These are phyloP conservation scores for Leccinum incarnatum DNA, from an alignment of 768 basidiomycete species.

Conservation along the genomic window DNA sequence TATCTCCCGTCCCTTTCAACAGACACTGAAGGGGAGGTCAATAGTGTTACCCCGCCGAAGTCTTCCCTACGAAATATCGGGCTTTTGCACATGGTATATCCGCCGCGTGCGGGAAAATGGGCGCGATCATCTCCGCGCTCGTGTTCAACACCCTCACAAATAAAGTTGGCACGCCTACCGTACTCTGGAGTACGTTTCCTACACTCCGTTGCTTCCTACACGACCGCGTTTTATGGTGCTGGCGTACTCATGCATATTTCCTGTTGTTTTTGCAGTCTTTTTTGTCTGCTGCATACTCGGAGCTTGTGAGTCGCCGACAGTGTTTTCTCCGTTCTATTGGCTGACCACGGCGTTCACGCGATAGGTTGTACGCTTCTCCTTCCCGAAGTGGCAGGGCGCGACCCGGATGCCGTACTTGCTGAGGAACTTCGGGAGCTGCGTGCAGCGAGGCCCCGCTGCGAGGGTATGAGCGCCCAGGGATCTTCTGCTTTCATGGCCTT, in stretches of 20 bases:
- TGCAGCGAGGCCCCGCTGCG: too few relatives aligned
- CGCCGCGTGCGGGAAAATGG: conserved; percentile 70
- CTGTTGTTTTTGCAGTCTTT: conserved; percentile 49
- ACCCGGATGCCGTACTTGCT: conserved; percentile 46
- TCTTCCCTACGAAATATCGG: conserved; percentile 69
- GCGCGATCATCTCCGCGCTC: conserved; percentile 75
- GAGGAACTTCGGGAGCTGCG: conserved; percentile 34
- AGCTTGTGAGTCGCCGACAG: conserved; percentile 34
- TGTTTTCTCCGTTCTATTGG: too few relatives aligned
- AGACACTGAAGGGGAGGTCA: background rate
- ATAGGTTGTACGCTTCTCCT: conserved; percentile 44
- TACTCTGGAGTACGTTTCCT: conserved; percentile 65
- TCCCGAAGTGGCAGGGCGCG: conserved; percentile 50
- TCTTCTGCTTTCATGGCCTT: background rate
- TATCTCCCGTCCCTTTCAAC: background rate
- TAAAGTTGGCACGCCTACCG: conserved; percentile 59
- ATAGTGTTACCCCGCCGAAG: conserved; percentile 71
- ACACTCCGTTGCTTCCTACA: background rate
- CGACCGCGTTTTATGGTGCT: background rate
- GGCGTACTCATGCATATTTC: background rate
- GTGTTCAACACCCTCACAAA: conserved; percentile 64
- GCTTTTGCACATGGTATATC: conserved; percentile 45
- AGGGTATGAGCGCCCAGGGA: background rate
- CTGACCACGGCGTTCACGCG: background rate
- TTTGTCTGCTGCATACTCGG: conserved; percentile 61